Evolutionary conservation across 139 green algal species (phyloP), one percentile per base, ranked within the genome.

Genomic region (Chlorella sorokiniana): DNA sequence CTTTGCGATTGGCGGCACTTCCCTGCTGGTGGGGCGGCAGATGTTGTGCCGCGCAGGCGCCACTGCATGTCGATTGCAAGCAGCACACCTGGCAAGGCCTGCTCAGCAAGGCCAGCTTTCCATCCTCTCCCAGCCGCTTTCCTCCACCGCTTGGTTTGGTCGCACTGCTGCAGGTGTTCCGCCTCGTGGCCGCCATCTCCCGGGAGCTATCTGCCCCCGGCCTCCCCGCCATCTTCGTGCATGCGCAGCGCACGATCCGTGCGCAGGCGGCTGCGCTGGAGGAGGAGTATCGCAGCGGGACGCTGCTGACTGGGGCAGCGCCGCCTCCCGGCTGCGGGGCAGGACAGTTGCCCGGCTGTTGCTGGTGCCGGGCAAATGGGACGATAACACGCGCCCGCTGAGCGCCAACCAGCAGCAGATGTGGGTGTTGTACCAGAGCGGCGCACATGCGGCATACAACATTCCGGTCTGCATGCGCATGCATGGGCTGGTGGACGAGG

Each of bases 361-460:
- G 48, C 48, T 65, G 7, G 25, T 31, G 7, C 22, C 59, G 20
- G 22, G 59, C 20, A 31, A 71, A 7, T 71, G 64, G 64, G 10
- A 20, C n/a, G 29, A n/a, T 29, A 20, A 71, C 33, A 7, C 20
- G 33, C 64, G 64, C 10, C n/a, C 64, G 10, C 64, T 71, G 33
- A 44, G 22, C 10, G 31, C n/a, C 33, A 42, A 71, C 64, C 64
- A 71, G 64, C n/a, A 71, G 64, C 64, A 71, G 64, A 71, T 71
- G 64, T 71, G 64, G 64, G 33, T 71, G 64, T 29, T 71, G 33
- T n/a, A 48, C 64, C 22, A 44, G 10, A 71, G 10, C 33, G 64
- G 64, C 48, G 48, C 48, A 7, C 31, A 48, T 20, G 31, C n/a
- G 6, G 64, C 64, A 6, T 71, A 71, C 64, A 71, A 71, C 64